Base-by-base conservation (phyloP, 768 basidiomycete species). In the Lepiota venenata region DNA sequence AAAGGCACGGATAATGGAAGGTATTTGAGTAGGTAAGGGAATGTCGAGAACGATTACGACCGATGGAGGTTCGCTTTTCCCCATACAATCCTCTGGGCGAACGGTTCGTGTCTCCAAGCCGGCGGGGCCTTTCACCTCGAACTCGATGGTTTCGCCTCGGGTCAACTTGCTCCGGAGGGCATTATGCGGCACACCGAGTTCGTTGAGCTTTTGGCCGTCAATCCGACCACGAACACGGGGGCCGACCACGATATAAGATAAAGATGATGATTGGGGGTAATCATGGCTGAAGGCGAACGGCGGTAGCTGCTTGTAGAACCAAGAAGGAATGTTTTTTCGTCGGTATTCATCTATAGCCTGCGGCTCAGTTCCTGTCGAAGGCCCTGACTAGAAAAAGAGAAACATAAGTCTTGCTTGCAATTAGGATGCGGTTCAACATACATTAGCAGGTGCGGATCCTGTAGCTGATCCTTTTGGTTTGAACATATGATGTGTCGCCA, bases 41-140 rank as follows among this genome's bases (percentile, higher is more conserved):
- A 88, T 79, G 60, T 94, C 90, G 41, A 95, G 67, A 38, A 93
- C 70, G 4, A 93, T 65, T 20, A 86, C 65, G 2, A 77, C 84
- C 52, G 72, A 71, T 25, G 81, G 79, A 10, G 68, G 63, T 52
- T 84, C 79, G 18, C 76, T 69, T 49, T 82, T 75, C 2, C 75
- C 82, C 7, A 88, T 65, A 36, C 79, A 79, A 14, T 88, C 85
- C 58, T 85, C 84, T 3, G 85, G 80, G 21, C 61, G 68, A 16
- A 88, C 81, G 2, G 75, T 74, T 36, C 83, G 68, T 1, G 77
- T 60, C 50, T 61, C 59, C 44, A 74, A 68, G 2, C 72, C 66
- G 15, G 70, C 71, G 20, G 79, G 55, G 11, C 57, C 52, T 47
- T 77, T 69, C 2, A 81, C 76, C 22, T 71, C 71, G 50, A 87